phyloP scores from a whole-genome alignment of 192 early-diverging fungal genomes.

The Rhizophagus sp. region DNA sequence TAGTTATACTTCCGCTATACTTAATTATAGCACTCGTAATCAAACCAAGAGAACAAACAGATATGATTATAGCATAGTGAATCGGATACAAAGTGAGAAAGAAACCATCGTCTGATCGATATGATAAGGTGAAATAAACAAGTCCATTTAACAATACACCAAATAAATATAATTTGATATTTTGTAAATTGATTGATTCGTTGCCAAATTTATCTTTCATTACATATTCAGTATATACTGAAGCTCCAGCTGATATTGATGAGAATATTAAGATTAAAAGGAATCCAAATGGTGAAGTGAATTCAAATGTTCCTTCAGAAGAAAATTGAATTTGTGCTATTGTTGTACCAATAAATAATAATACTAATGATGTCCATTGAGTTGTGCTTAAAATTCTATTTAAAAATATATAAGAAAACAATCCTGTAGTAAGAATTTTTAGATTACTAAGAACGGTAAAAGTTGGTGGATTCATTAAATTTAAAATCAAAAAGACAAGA shows the following conservation, averaged over 20 bases:
- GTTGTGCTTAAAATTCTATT: conserved; percentile 30
- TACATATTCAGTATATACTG: conserved; percentile 44
- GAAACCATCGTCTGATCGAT: conserved; percentile 20
- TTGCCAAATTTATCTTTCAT: conserved; percentile 41
- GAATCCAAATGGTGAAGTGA: conserved; percentile 37
- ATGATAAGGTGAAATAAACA: conserved; percentile 33
- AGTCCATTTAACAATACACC: conserved; percentile 42
- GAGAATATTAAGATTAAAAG: conserved; percentile 40
- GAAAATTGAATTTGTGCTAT: conserved; percentile 40
- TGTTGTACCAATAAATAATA: conserved; percentile 39
- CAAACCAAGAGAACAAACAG: conserved; percentile 36
- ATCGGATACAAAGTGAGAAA: conserved; percentile 36
- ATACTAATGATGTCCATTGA: conserved; percentile 38
- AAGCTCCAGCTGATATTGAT: conserved; percentile 37
- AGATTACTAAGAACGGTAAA: conserved; percentile 42
- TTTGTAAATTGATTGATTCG: conserved; percentile 43
- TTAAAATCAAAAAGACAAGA: conserved; percentile 36
- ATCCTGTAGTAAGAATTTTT: conserved; percentile 44
- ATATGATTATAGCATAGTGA: conserved; percentile 37
- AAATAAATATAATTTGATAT: conserved; percentile 46
- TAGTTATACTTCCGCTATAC: conserved; percentile 43
- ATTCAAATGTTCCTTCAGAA: conserved; percentile 20
- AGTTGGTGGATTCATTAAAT: conserved; percentile 42
- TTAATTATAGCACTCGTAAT: conserved; percentile 45
- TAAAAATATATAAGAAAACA: conserved; percentile 40